phyloP scores from a whole-genome alignment of 345 rosid species.

The Aegle marmelos region DNA sequence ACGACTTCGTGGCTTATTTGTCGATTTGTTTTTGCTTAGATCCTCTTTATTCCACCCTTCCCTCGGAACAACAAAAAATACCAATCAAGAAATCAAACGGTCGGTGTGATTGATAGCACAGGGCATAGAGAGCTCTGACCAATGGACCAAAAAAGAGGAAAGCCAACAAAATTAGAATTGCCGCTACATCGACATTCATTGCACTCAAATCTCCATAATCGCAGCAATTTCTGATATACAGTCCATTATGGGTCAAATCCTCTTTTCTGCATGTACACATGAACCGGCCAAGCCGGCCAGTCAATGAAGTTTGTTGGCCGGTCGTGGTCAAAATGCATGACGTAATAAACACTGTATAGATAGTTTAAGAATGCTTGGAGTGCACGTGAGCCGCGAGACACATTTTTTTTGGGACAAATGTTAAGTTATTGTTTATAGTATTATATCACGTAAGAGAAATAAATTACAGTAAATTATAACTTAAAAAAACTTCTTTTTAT shows the following conservation, averaged over 20 bases:
- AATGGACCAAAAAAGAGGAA: neutral
- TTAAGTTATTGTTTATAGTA: too few species aligned
- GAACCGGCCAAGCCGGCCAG: neutral
- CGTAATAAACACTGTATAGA: neutral
- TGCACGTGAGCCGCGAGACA: neutral
- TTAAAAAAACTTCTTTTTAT: too few species aligned
- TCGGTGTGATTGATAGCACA: neutral
- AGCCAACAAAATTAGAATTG: too few species aligned
- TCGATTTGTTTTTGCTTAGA: neutral
- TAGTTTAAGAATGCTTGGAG: neutral
- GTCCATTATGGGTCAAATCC: neutral
- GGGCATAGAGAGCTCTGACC: neutral
- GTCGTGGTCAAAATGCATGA: constrained; percentile 7
- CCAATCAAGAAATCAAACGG: neutral
- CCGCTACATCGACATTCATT: too few species aligned
- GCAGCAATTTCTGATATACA: too few species aligned
- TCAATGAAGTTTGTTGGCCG: constrained; percentile 11
- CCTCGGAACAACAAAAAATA: too few species aligned
- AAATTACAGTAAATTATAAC: too few species aligned
- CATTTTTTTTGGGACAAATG: too few species aligned
- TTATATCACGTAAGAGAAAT: too few species aligned
- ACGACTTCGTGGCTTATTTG: neutral
- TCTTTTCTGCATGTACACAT: neutral
- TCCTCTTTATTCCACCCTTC: too few species aligned
- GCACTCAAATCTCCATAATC: neutral